Evolutionary conservation across 179 eudicot genomes (phyloP), one percentile per base, ranked within the genome.

Genomic region (Silene noctiflora): DNA sequence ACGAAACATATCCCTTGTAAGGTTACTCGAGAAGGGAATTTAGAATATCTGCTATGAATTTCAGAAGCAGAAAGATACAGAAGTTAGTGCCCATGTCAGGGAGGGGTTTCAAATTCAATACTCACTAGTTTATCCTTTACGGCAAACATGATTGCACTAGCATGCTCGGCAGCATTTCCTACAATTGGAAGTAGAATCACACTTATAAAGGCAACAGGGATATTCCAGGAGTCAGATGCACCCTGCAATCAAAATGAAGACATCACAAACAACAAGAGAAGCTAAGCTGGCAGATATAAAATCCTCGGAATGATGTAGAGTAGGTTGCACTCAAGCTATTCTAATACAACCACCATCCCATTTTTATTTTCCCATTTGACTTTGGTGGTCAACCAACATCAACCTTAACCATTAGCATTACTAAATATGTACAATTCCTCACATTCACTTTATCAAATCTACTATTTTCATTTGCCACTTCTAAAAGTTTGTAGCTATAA

Each of bases 91-190:
- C 20, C 27, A 64, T 35, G n/a, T 16, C 55, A 39, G 35, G 62
- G 66, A 65, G 55, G 1, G 17, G n/a, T 69, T 10, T 24, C 58
- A 73, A 14, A 60, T 25, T 64, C 14, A 42, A 59, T 6, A 87
- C 96, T 88, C 72, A 95, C 97, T 80, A 95, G 97, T 80, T 95
- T 93, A 81, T 95, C 97, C 82, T 95, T 91, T 79, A 89, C 83
- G 25, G 99, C 99, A 86, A 92, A 94, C 94, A 94, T 92, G 77
- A 94, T 90, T 51, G 98, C 96, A 86, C 97, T 94, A 7, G 96
- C 98, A 87, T 93, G 97, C 79, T 91, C 99, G 72, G 97, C 97
- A 56, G 99, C 99, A 78, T 94, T 94, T 42, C 96, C 97, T 27
- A 94, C 97, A 73, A 94, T 94, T 64, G 99, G 97, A 84, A 93